phyloP scores from a whole-genome alignment of 1,139 yeast genomes.

The Yamadazyma aaseri region DNA sequence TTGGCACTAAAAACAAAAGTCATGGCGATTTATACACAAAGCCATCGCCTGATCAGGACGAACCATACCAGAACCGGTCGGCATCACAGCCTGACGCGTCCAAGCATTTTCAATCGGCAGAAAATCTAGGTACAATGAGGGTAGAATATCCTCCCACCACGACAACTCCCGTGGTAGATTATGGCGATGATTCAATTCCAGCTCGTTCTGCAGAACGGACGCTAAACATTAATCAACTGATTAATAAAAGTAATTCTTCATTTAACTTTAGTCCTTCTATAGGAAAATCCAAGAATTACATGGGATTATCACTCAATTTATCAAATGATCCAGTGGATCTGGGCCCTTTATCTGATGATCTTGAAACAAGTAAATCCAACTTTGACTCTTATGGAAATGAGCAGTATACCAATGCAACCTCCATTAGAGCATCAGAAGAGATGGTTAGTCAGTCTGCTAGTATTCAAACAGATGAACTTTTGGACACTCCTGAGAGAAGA shows the following conservation, averaged over 20 bases:
- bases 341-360: slow-evolving; percentile 8
- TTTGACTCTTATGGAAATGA: slow-evolving; percentile 11
- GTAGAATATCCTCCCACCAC: neutral
- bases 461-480: slow-evolving; percentile 15
- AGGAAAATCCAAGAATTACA: slow-evolving; percentile 24
- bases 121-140: neutral
- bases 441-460: slow-evolving; percentile 10
- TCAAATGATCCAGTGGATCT: slow-evolving; percentile 7
- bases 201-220: neutral
- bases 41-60: neutral
- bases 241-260: slow-evolving; percentile 9
- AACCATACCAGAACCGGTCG: neutral
- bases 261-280: slow-evolving; percentile 16
- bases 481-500: slow-evolving; percentile 14
- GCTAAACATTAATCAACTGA: neutral
- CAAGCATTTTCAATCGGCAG: neutral
- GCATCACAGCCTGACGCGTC: neutral
- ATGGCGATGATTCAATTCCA: neutral
- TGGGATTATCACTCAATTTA: slow-evolving; percentile 31
- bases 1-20: slow-evolving; percentile 8
- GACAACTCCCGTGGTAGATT: neutral
- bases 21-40: slow-evolving; percentile 7
- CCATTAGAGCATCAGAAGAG: slow-evolving; percentile 12
- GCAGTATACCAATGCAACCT: slow-evolving; percentile 17
- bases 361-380: slow-evolving; percentile 10